phyloP scores from a whole-genome alignment of 208 protist species.

The Strigomonas galati region DNA sequence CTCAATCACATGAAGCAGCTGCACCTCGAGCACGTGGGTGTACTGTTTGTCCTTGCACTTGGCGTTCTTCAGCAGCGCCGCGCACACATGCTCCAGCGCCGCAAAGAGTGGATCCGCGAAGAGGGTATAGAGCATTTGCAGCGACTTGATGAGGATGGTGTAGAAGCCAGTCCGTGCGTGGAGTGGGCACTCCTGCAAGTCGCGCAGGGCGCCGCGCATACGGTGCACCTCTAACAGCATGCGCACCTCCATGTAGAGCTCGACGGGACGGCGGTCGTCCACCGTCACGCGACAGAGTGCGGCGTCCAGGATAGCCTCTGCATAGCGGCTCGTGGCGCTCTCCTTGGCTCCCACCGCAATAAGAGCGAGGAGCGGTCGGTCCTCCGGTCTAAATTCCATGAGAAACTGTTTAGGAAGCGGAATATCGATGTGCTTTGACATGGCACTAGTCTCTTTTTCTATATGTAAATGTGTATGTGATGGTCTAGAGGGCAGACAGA shows the following conservation, averaged over 20 bases:
- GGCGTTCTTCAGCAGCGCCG: slow-evolving; percentile 13
- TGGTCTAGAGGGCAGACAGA: too few relatives aligned
- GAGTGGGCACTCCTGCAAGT: slow-evolving; percentile 36
- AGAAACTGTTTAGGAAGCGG: neutral
- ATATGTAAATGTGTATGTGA: too few relatives aligned
- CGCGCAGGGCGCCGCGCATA: slow-evolving; percentile 44
- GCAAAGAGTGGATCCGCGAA: slow-evolving; percentile 69
- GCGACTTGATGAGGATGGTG: slow-evolving; percentile 17
- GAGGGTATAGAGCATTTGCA: slow-evolving; percentile 29
- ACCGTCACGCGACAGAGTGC: slow-evolving; percentile 3
- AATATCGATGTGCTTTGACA: neutral
- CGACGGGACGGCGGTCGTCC: neutral
- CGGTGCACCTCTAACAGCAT: slow-evolving; percentile 40
- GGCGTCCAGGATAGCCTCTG: slow-evolving; percentile 26
- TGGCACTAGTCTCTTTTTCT: neutral
- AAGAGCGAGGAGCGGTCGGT: slow-evolving; percentile 39
- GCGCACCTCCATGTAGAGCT: slow-evolving; percentile 53
- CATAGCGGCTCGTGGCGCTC: slow-evolving; percentile 18
- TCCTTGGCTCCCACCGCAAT: slow-evolving; percentile 33
- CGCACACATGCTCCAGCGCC: slow-evolving; percentile 34
- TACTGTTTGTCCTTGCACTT: slow-evolving; percentile 5
- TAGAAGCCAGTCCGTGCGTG: slow-evolving; percentile 26
- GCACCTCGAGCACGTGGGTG: slow-evolving; percentile 32
- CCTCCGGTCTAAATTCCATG: slow-evolving; percentile 14
- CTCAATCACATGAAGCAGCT: slow-evolving; percentile 39